Evolutionary conservation across 2,329 filamentous ascomycete genomes (phyloP), one percentile per base, ranked within the genome.

Genomic region (Exophiala calicioides): DNA sequence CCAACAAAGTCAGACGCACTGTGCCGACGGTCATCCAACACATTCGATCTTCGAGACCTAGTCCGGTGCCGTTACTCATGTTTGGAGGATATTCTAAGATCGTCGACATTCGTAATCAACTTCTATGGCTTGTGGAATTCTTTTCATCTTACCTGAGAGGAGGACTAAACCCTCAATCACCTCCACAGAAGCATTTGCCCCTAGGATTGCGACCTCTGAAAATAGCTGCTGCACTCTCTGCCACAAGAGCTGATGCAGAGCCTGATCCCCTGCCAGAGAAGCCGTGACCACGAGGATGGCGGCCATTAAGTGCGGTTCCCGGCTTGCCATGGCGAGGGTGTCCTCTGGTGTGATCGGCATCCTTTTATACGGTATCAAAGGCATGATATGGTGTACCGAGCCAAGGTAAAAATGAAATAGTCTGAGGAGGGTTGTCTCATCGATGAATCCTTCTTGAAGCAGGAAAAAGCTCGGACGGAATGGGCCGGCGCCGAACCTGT

Each of bases 11-110:
- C 16, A 21, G 26, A 35, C 44, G 26, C 37, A 47, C 37, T 8
- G 45, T 48, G 33, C 45, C 45, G 15, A 48, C 45, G n/a, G 45
- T 48, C 45, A 48, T 48, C 45, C 45, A 48, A 16, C 37, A 48
- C 45, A 48, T 48, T 48, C 45, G 45, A 44, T 48, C 45, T 36
- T 48, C 45, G 18, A 48, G 38, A 19, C 38, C 27, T 12, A 43
- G 24, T 19, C 32, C 26, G 9, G 38, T 48, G 10, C 30, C 37
- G 38, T 48, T 20, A 26, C 45, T 39, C 37, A 48, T 43, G 20
- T 48, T 48, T 36, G 45, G 45, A 31, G 45, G 45, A 18, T 48
- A 48, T 18, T 48, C 45, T 47, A 29, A n/a, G n/a, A n/a, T n/a
- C n/a, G n/a, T n/a, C n/a, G n/a, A n/a, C n/a, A n/a, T n/a, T n/a